Evolutionary conservation across 2,329 filamentous ascomycete genomes (phyloP).

Genomic region (Fusarium sarcochroum): DNA sequence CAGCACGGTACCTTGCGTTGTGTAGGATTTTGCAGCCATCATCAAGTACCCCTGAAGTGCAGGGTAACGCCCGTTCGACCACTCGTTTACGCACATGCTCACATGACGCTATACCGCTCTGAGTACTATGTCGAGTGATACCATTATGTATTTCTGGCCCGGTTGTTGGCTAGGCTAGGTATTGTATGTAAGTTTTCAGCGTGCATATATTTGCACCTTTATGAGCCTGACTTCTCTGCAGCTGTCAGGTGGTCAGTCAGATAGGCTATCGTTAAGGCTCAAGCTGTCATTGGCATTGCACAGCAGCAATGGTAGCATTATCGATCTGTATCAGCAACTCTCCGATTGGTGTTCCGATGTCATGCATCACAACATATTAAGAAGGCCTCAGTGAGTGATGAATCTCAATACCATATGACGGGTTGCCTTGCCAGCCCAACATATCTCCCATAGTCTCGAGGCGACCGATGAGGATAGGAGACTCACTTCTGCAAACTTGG

Average conservation of each 20-base stretch:
- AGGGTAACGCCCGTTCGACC: slow-evolving; percentile 36
- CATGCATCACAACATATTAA: slow-evolving; percentile 35
- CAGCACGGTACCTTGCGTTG: slow-evolving; percentile 6
- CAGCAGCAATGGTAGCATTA: slow-evolving; percentile 31
- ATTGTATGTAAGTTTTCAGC: slow-evolving; percentile 3
- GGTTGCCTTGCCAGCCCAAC: slow-evolving; percentile 19
- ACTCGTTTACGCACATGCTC: slow-evolving; percentile 48
- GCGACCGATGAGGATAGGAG: slow-evolving; percentile 7
- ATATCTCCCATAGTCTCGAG: background rate
- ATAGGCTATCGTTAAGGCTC: slow-evolving; percentile 18
- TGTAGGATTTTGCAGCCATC: background rate
- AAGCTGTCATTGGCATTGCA: slow-evolving; percentile 30
- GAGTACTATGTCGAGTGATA: slow-evolving; percentile 36
- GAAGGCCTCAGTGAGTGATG: slow-evolving; percentile 30
- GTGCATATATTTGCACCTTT: slow-evolving; percentile 5
- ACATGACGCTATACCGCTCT: slow-evolving; percentile 31
- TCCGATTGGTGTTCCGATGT: slow-evolving; percentile 39
- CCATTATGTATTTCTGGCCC: background rate
- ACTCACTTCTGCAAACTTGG: background rate
- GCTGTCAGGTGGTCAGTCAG: slow-evolving; percentile 15
- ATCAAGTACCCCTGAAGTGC: slow-evolving; percentile 16
- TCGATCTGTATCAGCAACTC: slow-evolving; percentile 25
- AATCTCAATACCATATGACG: slow-evolving; percentile 9
- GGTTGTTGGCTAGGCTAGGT: background rate
- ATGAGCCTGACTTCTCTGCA: background rate